Conservation (phyloP, 1,284 basidiomycete genomes). For the Heliocybe sulcata region DNA sequence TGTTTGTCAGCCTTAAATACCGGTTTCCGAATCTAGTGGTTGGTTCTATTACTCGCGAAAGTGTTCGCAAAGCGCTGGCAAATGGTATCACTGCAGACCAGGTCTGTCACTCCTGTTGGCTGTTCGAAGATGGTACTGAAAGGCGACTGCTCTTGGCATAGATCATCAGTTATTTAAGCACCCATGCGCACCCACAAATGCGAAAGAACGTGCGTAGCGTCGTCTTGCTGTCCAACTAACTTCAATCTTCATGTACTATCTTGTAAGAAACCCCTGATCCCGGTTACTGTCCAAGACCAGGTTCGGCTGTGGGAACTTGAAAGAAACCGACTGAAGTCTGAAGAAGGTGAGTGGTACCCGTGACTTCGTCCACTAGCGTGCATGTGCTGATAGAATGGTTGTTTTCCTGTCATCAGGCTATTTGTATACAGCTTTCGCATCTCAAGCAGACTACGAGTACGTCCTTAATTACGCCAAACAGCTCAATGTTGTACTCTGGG, state of each 20-base stretch:
- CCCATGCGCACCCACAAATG: constrained; percentile 98
- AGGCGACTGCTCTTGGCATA: constrained; percentile 21
- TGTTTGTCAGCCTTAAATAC: constrained; percentile 90
- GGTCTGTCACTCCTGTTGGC: constrained; percentile 32
- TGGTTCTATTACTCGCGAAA: constrained; percentile 90
- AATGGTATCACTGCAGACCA: constrained; percentile 98
- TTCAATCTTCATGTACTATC: background rate
- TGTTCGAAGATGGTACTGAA: constrained; percentile 5
- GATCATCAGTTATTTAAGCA: constrained; percentile 93
- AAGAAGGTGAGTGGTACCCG: constrained; percentile 56
- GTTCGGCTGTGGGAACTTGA: constrained; percentile 98
- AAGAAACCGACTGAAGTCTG: constrained; percentile 83
- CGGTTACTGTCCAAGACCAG: constrained; percentile 97
- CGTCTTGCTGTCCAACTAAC: constrained; percentile 1
- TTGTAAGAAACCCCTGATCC: constrained; percentile 77
- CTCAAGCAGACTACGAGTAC: constrained; percentile 81
- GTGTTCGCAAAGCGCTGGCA: constrained; percentile 87
- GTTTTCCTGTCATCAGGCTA: constrained; percentile 46
- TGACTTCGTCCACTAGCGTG: background rate
- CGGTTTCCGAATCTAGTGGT: constrained; percentile 96
- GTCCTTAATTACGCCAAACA: constrained; percentile 83
- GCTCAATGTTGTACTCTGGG: constrained; percentile 78
- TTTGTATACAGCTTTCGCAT: constrained; percentile 84
- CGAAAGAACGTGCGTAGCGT: constrained; percentile 69
- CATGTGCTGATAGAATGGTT: background rate